Base-by-base conservation (phyloP, 2,329 filamentous ascomycete genomes). In the Proliferodiscus dingleyae region DNA sequence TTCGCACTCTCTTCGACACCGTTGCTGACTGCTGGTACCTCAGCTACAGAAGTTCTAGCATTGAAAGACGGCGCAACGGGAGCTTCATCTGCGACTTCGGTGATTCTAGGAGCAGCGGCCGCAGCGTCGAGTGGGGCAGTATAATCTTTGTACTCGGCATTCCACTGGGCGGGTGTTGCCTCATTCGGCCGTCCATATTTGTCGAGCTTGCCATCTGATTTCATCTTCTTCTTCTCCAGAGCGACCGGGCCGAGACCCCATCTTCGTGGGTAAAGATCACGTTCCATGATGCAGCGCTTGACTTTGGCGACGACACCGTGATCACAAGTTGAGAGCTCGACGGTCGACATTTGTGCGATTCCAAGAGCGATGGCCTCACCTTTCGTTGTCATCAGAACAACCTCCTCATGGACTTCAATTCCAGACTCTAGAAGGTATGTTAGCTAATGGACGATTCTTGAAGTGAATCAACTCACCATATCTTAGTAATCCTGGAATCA, bases 201-300 rank as follows among this genome's bases (percentile, higher is more conserved):
- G 76, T 98, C 93, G 50, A 98, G 85, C 73, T 96, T 95, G 69
- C 93, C 93, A 58, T 89, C 87, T 43, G 90, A 88, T 82, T 97
- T 97, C 76, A 98, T 83, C 81, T 97, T 96, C 86, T 98, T 98
- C 83, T 98, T 98, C 78, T 97, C 89, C 39, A 85, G 72, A 40
- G 93, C 93, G 50, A 91, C 84, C 43, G 93, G 91, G 52, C 93
- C 93, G 64, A 97, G 81, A 57, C 93, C 93, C 93, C 93, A 98
- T 75, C 91, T 78, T 67, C 89, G 81, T 54, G 93, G 93, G 78
- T 98, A 98, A 49, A 97, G 78, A 67, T 97, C 93, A 61, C 93
- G 87, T 78, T 98, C 93, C 93, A 98, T 98, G 70, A 98, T 98
- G 71, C 90, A 95, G 62, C 93, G 85, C 84, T 98, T 98, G 67